phyloP scores from a whole-genome alignment of 1,284 basidiomycete species.

The Trametes pubescens region DNA sequence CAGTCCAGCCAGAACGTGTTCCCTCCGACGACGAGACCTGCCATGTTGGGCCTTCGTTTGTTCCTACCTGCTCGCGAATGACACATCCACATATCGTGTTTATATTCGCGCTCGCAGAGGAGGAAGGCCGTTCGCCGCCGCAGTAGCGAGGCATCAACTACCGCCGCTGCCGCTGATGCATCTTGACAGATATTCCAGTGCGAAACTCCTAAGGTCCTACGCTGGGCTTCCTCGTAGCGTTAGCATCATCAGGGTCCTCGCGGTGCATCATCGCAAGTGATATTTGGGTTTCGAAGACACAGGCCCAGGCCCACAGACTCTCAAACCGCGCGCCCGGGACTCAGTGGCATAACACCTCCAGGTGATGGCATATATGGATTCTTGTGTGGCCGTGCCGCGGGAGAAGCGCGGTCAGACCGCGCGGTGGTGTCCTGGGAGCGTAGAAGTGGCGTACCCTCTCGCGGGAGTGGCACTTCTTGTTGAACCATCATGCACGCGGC shows the following conservation, averaged over 20 bases:
- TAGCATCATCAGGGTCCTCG: not conserved
- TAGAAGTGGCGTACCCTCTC: not conserved
- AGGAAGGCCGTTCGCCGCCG: not conserved
- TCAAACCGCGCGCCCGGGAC: not conserved
- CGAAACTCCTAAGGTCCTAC: not conserved
- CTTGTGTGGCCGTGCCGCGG: conserved; percentile 5
- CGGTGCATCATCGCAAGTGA: not conserved
- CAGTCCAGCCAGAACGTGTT: not conserved
- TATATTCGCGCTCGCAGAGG: not conserved
- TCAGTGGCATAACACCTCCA: too few species aligned
- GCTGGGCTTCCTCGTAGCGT: too few species aligned
- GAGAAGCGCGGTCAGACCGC: conserved; percentile 2
- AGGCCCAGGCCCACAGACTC: not conserved
- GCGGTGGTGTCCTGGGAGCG: not conserved
- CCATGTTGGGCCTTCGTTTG: not conserved
- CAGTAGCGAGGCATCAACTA: too few species aligned
- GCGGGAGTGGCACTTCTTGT: not conserved
- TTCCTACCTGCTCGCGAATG: not conserved
- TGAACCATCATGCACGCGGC: not conserved
- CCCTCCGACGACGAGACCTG: not conserved
- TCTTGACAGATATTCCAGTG: not conserved
- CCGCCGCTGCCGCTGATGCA: not conserved
- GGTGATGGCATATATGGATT: not conserved
- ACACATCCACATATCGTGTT: not conserved
- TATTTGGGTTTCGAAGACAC: conserved; percentile 9